These are phyloP conservation scores for Teunomyces atbi DNA, from an alignment of 805 yeast genomes.

Conservation along the genomic window DNA sequence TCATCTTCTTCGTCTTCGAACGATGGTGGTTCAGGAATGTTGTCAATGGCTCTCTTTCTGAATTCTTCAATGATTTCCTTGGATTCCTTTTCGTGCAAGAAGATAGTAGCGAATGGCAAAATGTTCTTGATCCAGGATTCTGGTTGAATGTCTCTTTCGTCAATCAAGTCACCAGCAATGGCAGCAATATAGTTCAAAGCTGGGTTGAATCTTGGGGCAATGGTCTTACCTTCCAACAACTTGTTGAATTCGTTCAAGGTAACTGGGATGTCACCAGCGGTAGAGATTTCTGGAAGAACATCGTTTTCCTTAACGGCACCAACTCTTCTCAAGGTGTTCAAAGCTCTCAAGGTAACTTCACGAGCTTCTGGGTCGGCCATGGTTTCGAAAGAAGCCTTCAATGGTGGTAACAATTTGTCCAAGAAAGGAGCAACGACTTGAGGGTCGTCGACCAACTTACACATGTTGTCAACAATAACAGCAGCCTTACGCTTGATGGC, in stretches of 20 bases:
- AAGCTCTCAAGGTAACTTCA: slow-evolving; percentile 95
- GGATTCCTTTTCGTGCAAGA: slow-evolving; percentile 91
- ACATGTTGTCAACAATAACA: slow-evolving; percentile 99
- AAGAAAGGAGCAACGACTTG: slow-evolving; percentile 99
- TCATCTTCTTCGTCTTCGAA: slow-evolving; percentile 97
- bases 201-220: slow-evolving; percentile 73
- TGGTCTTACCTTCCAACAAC: slow-evolving; percentile 65
- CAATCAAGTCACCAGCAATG: slow-evolving; percentile 98
- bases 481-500: slow-evolving; percentile 99
- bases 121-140: slow-evolving; percentile 85
- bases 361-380: slow-evolving; percentile 99
- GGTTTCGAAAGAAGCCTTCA: slow-evolving; percentile 89
- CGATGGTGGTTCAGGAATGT: slow-evolving; percentile 94
- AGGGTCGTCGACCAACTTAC: slow-evolving; percentile 99
- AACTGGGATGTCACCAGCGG: slow-evolving; percentile 95
- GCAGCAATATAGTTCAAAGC: slow-evolving; percentile 86
- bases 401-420: slow-evolving; percentile 91
- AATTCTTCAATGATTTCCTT: slow-evolving; percentile 87
- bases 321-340: slow-evolving; percentile 96
- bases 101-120: slow-evolving; percentile 92
- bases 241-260: slow-evolving; percentile 79
- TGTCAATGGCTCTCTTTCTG: slow-evolving; percentile 95
- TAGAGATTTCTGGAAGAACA: slow-evolving; percentile 92
- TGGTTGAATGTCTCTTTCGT: slow-evolving; percentile 92
- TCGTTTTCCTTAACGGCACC: slow-evolving; percentile 94